Percentiles rank a stretch among this genome's conserved stretches.
phyloP scores from a whole-genome alignment of 139 green algal species.

The Axilococcus clingmanii region DNA sequence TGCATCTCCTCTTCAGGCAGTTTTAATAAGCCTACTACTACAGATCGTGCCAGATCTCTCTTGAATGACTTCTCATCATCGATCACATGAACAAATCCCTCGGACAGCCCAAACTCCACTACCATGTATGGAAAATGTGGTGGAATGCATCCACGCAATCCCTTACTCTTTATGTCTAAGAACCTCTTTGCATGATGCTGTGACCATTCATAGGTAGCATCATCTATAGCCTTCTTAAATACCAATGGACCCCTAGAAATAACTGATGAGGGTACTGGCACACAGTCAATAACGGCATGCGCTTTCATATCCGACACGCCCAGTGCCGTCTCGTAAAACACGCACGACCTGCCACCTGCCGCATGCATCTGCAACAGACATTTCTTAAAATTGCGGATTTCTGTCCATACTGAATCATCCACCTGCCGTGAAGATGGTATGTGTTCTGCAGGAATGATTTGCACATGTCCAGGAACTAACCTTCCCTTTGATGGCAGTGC shows the following conservation, averaged over 20 bases:
- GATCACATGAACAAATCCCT: conserved; percentile 87
- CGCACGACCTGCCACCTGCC: conserved; percentile 38
- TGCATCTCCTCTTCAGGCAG: conserved; percentile 70
- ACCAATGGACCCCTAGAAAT: conserved; percentile 15
- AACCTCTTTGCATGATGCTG: conserved; percentile 82
- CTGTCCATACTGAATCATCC: conserved; percentile 81
- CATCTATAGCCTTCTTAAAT: conserved; percentile 63
- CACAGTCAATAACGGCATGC: conserved; percentile 76
- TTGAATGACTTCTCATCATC: conserved; percentile 86
- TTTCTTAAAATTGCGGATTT: conserved; percentile 99
- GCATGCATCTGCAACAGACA: conserved; percentile 83
- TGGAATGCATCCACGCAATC: conserved; percentile 80
- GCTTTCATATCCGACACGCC: conserved; percentile 9
- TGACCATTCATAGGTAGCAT: conserved; percentile 86
- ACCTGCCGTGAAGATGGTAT: conserved; percentile 41
- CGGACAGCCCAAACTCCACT: conserved; percentile 65
- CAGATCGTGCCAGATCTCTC: conserved; percentile 52
- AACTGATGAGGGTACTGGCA: conserved; percentile 59
- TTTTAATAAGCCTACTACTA: conserved; percentile 72
- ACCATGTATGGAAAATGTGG: conserved; percentile 92
- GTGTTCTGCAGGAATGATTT: conserved; percentile 72
- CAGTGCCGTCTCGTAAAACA: conserved; percentile 89
- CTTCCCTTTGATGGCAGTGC: conserved; percentile 56
- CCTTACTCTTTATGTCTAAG: conserved; percentile 78
- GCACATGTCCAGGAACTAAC: conserved; percentile 73